These are phyloP conservation scores for Grosmannia huntii DNA, from an alignment of 2,329 filamentous ascomycete genomes.

Conservation along the genomic window DNA sequence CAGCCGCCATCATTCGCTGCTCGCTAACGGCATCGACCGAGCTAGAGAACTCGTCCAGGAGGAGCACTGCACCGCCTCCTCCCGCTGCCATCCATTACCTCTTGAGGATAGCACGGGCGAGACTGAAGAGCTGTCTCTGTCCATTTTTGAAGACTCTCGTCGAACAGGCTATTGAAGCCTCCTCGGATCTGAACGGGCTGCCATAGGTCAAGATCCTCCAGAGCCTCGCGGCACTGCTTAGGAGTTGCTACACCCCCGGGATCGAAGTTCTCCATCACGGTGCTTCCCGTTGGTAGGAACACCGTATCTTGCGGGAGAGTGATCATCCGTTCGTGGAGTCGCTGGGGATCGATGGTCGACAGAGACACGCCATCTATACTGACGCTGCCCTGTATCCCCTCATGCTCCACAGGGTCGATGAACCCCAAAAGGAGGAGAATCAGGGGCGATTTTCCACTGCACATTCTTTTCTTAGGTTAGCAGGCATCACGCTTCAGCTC, in stretches of 20 bases:
- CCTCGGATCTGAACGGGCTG: constrained; percentile 15
- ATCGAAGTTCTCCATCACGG: constrained; percentile 30
- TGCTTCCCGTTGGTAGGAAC: constrained; percentile 29
- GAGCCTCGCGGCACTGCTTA: constrained; percentile 14
- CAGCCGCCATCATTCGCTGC: constrained; percentile 27
- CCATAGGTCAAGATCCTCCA: constrained; percentile 23
- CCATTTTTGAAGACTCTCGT: constrained; percentile 36
- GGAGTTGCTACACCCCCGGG: constrained; percentile 18
- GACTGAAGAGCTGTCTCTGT: constrained; percentile 51
- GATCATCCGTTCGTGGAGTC: constrained; percentile 34
- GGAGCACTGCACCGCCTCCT: constrained; percentile 17
- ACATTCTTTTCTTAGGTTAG: background rate
- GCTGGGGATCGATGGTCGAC: constrained; percentile 23
- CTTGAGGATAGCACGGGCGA: constrained; percentile 43
- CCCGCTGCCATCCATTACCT: constrained; percentile 12
- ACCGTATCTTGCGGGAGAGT: constrained; percentile 41
- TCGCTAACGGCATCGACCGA: constrained; percentile 30
- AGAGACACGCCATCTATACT: constrained; percentile 30
- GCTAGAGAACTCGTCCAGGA: constrained; percentile 30
- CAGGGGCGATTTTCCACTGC: constrained; percentile 30
- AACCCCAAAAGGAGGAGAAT: constrained; percentile 27
- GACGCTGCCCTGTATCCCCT: constrained; percentile 14
- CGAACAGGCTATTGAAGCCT: constrained; percentile 25
- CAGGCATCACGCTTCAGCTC: background rate
- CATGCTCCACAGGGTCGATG: constrained; percentile 24